phyloP scores from a whole-genome alignment of 805 yeast genomes.

The Starmerella tilneyi region DNA sequence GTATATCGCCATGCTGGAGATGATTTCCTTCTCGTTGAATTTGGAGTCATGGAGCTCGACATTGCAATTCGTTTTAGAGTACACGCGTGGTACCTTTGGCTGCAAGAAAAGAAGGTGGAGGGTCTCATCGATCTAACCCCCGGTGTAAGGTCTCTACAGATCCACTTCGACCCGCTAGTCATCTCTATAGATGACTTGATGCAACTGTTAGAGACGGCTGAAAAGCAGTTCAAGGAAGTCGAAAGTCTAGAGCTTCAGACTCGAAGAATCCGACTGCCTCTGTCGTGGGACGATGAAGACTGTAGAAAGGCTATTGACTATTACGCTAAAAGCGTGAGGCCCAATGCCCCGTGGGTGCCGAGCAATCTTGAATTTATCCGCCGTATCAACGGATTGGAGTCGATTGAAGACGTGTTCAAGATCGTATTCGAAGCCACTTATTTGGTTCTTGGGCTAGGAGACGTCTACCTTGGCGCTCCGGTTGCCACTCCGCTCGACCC shows the following conservation, averaged over 20 bases:
- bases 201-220: background rate
- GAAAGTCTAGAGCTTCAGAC: slow-evolving; percentile 79
- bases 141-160: slow-evolving; percentile 86
- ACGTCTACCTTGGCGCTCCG: slow-evolving; percentile 93
- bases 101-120: slow-evolving; percentile 42
- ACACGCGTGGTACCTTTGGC: slow-evolving; percentile 66
- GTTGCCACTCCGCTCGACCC: slow-evolving; percentile 97
- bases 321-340: slow-evolving; percentile 82
- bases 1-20: slow-evolving; percentile 95
- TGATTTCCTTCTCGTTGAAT: slow-evolving; percentile 78
- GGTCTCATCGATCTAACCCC: slow-evolving; percentile 93
- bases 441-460: slow-evolving; percentile 88
- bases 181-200: slow-evolving; percentile 41
- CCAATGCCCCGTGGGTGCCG: slow-evolving; percentile 93
- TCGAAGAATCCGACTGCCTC: slow-evolving; percentile 69
- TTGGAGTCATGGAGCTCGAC: slow-evolving; percentile 79
- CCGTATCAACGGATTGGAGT: slow-evolving; percentile 62
- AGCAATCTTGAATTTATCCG: slow-evolving; percentile 93
- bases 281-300: slow-evolving; percentile 88
- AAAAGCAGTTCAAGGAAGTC: background rate
- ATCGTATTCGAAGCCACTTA: slow-evolving; percentile 80
- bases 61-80: slow-evolving; percentile 75
- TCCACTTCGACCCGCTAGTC: slow-evolving; percentile 60
- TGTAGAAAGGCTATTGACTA: slow-evolving; percentile 81
- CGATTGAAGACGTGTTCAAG: slow-evolving; percentile 61